A percentile compares a stretch with the other conserved stretches of the same genome.
Conservation (phyloP, 2,329 filamentous ascomycete species). For the Hypoxylon sp. region DNA sequence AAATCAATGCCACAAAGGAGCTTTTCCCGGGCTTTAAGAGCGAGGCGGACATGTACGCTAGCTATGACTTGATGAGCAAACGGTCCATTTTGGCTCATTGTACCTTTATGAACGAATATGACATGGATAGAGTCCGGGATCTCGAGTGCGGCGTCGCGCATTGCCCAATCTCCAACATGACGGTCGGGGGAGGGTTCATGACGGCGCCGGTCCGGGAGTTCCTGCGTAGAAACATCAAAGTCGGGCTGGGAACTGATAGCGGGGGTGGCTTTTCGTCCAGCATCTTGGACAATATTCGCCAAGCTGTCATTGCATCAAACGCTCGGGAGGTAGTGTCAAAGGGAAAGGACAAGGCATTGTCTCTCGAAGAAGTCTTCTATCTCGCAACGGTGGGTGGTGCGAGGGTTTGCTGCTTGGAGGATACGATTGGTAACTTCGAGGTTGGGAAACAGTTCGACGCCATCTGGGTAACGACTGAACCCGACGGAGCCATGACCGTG, state of each 20-base stretch:
- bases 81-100: constrained; percentile 75
- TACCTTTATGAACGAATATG: constrained; percentile 69
- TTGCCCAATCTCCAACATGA: constrained; percentile 74
- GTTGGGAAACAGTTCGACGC: constrained; percentile 73
- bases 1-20: constrained; percentile 65
- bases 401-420: constrained; percentile 65
- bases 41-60: constrained; percentile 70
- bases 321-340: constrained; percentile 57
- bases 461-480: constrained; percentile 58
- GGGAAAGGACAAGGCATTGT: constrained; percentile 59
- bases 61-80: constrained; percentile 64
- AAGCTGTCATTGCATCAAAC: constrained; percentile 67
- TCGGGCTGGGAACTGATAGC: constrained; percentile 74
- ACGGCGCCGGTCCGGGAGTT: constrained; percentile 68
- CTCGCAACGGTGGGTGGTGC: constrained; percentile 72
- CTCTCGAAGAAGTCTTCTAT: constrained; percentile 66
- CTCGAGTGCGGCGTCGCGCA: constrained; percentile 71
- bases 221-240: constrained; percentile 68
- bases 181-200: constrained; percentile 71
- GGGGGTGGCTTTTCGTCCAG: constrained; percentile 71
- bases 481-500: constrained; percentile 63
- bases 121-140: constrained; percentile 60
- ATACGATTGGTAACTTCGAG: constrained; percentile 67
- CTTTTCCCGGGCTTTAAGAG: constrained; percentile 68
- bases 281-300: constrained; percentile 69